A percentile compares a stretch with the other conserved stretches of the same genome.
phyloP scores from a whole-genome alignment of 2,329 filamentous ascomycete genomes.

The Fusarium sp. region DNA sequence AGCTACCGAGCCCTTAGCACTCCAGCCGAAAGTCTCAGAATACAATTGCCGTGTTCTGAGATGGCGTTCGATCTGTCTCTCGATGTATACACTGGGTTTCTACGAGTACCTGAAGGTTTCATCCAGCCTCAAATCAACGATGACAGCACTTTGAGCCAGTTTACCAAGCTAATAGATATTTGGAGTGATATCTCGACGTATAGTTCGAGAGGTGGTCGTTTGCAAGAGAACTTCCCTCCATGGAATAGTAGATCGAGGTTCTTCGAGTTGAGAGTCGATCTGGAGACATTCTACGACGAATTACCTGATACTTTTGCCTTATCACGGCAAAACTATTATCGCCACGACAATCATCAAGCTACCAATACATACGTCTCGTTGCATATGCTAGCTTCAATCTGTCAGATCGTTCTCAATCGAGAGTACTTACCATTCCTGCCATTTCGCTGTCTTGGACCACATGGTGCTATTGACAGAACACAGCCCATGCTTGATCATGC shows the following conservation, averaged over 20 bases:
- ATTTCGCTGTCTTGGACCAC: neutral
- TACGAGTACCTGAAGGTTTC: constrained; percentile 44
- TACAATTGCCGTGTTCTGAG: constrained; percentile 17
- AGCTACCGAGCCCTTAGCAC: constrained; percentile 70
- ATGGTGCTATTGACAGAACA: neutral
- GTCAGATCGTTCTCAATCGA: constrained; percentile 8
- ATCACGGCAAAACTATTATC: constrained; percentile 52
- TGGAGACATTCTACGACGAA: constrained; percentile 52
- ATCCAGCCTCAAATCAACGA: constrained; percentile 47
- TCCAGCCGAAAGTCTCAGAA: constrained; percentile 54
- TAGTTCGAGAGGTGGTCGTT: constrained; percentile 63
- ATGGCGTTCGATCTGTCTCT: constrained; percentile 69
- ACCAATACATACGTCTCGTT: constrained; percentile 2
- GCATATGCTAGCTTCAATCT: constrained; percentile 6
- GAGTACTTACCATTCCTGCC: constrained; percentile 11
- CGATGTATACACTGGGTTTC: constrained; percentile 64
- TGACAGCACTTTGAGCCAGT: constrained; percentile 63
- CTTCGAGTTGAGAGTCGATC: constrained; percentile 60
- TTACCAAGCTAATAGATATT: constrained; percentile 68
- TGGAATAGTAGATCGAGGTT: constrained; percentile 69
- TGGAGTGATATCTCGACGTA: constrained; percentile 69
- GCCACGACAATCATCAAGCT: constrained; percentile 59
- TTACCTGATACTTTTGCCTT: constrained; percentile 69
- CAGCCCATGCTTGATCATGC: neutral
- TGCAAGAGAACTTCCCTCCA: constrained; percentile 63